Percentiles rank a stretch among this genome's conserved stretches.
Conservation (phyloP, 495 filamentous ascomycete species). For the Penicillium flavigenum region DNA sequence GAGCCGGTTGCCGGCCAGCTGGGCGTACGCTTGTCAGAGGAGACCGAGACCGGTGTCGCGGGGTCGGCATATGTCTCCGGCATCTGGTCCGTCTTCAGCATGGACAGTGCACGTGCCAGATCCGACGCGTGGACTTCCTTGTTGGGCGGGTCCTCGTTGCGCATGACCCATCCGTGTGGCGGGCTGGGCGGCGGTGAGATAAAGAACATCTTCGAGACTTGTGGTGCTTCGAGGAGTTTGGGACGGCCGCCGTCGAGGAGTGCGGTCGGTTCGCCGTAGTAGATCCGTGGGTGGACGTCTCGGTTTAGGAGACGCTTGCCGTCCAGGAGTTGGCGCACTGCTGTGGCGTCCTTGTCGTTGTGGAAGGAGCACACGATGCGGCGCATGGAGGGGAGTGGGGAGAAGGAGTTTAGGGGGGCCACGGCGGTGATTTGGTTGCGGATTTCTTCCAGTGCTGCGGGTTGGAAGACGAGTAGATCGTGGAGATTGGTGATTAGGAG, state of each 20-base stretch:
- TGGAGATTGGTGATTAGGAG: constrained; percentile 87
- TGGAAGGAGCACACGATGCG: constrained; percentile 90
- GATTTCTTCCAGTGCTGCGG: constrained; percentile 72
- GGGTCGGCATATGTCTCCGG: constrained; percentile 26
- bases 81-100: constrained; percentile 52
- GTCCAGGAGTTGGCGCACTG: constrained; percentile 69
- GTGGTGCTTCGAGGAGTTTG: constrained; percentile 73
- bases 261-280: constrained; percentile 82
- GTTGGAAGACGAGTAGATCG: constrained; percentile 73
- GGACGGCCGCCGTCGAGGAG: constrained; percentile 49
- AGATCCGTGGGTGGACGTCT: constrained; percentile 66
- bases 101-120: constrained; percentile 74
- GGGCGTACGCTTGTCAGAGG: constrained; percentile 39
- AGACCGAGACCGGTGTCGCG: constrained; percentile 38
- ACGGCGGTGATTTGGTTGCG: constrained; percentile 64
- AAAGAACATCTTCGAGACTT: constrained; percentile 90
- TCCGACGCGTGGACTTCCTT: constrained; percentile 91
- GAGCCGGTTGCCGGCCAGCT: constrained; percentile 38
- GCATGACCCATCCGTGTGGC: constrained; percentile 90
- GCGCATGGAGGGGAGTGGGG: constrained; percentile 86
- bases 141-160: constrained; percentile 87
- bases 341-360: constrained; percentile 68
- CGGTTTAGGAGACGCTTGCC: constrained; percentile 63
- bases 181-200: constrained; percentile 91
- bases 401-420: constrained; percentile 80